These are phyloP conservation scores for Pseudofabraea citricarpa DNA, from an alignment of 2,329 filamentous ascomycete genomes.

Conservation along the genomic window DNA sequence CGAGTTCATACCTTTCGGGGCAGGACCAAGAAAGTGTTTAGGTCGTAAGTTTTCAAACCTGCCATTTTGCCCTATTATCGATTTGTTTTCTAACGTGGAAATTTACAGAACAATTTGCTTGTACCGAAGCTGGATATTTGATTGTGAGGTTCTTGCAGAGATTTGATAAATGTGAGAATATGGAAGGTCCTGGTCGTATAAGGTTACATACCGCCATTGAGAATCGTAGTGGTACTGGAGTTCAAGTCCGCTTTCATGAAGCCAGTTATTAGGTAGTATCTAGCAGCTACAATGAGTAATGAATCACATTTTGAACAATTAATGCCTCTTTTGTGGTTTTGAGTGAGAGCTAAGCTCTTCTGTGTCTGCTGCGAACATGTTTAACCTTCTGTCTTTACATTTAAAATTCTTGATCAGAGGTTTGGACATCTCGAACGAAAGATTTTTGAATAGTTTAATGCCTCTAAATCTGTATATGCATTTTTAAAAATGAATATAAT, in stretches of 20 bases:
- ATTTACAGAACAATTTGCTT: constrained; percentile 22
- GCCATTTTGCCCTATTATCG: constrained; percentile 8
- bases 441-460: too few species aligned
- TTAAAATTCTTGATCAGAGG: too few species aligned
- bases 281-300: background rate
- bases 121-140: constrained; percentile 24
- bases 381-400: too few species aligned
- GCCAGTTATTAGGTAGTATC: background rate
- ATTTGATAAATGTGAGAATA: constrained; percentile 19
- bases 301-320: too few species aligned
- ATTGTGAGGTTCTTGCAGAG: constrained; percentile 23
- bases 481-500: too few species aligned
- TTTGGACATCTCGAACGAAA: too few species aligned
- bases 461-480: too few species aligned
- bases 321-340: too few species aligned
- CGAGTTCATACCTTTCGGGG: constrained; percentile 72
- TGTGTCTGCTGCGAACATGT: too few species aligned
- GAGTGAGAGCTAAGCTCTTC: too few species aligned
- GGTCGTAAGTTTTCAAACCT: constrained; percentile 38
- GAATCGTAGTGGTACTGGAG: constrained; percentile 15
- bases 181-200: constrained; percentile 12
- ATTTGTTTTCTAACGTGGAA: too few species aligned
- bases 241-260: constrained; percentile 12
- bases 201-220: constrained; percentile 19
- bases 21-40: constrained; percentile 65